phyloP scores from a whole-genome alignment of 31 red algal species.

The Odonthalia washingtoniensis region DNA sequence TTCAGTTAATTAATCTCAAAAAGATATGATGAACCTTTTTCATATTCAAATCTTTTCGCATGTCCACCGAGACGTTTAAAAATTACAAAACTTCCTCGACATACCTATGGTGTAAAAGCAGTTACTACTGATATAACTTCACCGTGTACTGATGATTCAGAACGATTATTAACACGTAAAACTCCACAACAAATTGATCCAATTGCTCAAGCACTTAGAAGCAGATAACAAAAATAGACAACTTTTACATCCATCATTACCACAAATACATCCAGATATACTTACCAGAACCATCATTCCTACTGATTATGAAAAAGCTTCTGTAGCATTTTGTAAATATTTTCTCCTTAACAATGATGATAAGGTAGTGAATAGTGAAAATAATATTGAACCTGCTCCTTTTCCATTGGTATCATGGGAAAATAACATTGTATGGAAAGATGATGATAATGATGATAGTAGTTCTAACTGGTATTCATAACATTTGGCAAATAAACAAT shows the following conservation, averaged over 20 bases:
- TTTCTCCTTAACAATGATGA: too few relatives aligned
- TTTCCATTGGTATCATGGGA: constrained; percentile 80
- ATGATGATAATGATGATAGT: constrained; percentile 53
- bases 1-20: too few relatives aligned
- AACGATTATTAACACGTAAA: too few relatives aligned
- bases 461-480: neutral
- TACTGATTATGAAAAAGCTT: neutral
- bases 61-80: too few relatives aligned
- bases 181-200: neutral
- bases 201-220: neutral
- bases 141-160: too few relatives aligned
- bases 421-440: constrained; percentile 75
- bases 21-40: neutral
- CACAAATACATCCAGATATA: neutral
- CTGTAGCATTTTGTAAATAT: neutral
- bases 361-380: too few relatives aligned
- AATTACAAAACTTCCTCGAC: neutral
- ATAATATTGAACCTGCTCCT: constrained; percentile 36
- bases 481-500: constrained; percentile 9
- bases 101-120: too few relatives aligned
- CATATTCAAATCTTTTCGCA: neutral
- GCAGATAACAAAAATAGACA: neutral
- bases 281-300: neutral
- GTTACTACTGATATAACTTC: too few relatives aligned
- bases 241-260: neutral